Percentiles rank a stretch among this genome's conserved stretches.
Evolutionary conservation across 495 filamentous ascomycete genomes (phyloP).

Genomic region (Xylaria grammica): DNA sequence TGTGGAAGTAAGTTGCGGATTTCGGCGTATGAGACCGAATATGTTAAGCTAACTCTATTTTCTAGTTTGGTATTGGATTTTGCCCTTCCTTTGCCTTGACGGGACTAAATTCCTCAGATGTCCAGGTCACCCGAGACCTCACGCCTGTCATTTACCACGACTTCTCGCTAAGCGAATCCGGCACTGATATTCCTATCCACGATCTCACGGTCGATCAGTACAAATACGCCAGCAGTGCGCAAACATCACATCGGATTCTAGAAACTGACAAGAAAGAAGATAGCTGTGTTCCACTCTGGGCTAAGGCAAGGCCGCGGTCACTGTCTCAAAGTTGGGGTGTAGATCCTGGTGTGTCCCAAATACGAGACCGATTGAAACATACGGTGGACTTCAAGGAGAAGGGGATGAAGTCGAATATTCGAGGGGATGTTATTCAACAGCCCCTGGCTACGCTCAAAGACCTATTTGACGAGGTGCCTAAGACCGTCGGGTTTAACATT

Average conservation of each 20-base stretch:
- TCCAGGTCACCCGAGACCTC: conserved; percentile 47
- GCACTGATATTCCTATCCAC: conserved; percentile 45
- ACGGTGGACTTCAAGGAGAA: conserved; percentile 42
- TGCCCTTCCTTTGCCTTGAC: neutral
- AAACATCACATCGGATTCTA: neutral
- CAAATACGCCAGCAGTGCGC: conserved; percentile 10
- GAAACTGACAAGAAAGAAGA: neutral
- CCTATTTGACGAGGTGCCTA: conserved; percentile 40
- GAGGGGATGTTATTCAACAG: conserved; percentile 45
- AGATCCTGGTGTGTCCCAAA: conserved; percentile 11
- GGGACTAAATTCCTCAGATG: conserved; percentile 30
- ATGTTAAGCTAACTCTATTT: neutral
- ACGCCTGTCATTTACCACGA: conserved; percentile 48
- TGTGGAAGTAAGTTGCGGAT: conserved; percentile 38
- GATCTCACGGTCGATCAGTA: conserved; percentile 44
- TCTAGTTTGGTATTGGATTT: conserved; percentile 1
- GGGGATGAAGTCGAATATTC: conserved; percentile 44
- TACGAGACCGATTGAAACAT: conserved; percentile 38
- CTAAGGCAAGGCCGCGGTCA: neutral
- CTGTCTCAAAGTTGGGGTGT: neutral
- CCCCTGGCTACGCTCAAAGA: conserved; percentile 43
- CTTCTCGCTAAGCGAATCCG: conserved; percentile 46
- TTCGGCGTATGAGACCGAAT: neutral
- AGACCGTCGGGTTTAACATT: conserved; percentile 42
- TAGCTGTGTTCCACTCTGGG: neutral